Percentiles rank a stretch among this genome's conserved stretches.
Evolutionary conservation across 768 basidiomycete species (phyloP).

Genomic region (Lactarius evosmus): DNA sequence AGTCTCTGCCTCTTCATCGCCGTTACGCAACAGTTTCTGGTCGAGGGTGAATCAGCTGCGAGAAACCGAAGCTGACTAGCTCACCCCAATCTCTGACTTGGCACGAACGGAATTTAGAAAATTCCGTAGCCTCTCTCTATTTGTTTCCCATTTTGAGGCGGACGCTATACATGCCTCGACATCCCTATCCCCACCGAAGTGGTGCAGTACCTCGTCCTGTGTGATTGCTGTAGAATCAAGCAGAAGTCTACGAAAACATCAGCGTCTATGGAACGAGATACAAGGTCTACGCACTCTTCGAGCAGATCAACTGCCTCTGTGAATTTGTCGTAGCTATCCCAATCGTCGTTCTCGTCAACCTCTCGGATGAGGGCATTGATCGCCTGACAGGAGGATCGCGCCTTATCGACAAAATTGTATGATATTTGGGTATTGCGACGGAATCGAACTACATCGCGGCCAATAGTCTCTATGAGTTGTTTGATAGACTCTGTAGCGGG

Average conservation of each 20-base stretch:
- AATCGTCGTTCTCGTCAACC: slow-evolving; percentile 23
- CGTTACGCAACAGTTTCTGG: slow-evolving; percentile 10
- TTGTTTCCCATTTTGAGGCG: slow-evolving; percentile 11
- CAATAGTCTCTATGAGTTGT: slow-evolving; percentile 23
- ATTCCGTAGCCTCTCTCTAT: slow-evolving; percentile 6
- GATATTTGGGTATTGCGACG: slow-evolving; percentile 27
- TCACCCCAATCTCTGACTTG: slow-evolving; percentile 12
- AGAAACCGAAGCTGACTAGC: not conserved
- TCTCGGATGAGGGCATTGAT: slow-evolving; percentile 21
- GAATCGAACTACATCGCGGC: slow-evolving; percentile 23
- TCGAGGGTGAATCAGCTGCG: not conserved
- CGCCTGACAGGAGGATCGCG: slow-evolving; percentile 16
- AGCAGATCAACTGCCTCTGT: slow-evolving; percentile 21
- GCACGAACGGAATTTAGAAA: not conserved
- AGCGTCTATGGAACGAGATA: not conserved
- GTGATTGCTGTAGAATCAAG: slow-evolving; percentile 11
- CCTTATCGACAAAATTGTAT: slow-evolving; percentile 21
- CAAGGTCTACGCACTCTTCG: slow-evolving; percentile 13
- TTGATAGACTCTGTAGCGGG: slow-evolving; percentile 24
- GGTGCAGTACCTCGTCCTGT: slow-evolving; percentile 16
- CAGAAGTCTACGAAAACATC: slow-evolving; percentile 9
- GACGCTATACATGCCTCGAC: slow-evolving; percentile 18
- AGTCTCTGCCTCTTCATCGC: slow-evolving; percentile 12
- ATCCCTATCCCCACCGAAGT: slow-evolving; percentile 16
- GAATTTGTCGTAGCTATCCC: slow-evolving; percentile 25